A percentile compares a stretch with the other conserved stretches of the same genome.
Evolutionary conservation across 2,329 filamentous ascomycete genomes (phyloP).

Genomic region (Penicillium sp.): DNA sequence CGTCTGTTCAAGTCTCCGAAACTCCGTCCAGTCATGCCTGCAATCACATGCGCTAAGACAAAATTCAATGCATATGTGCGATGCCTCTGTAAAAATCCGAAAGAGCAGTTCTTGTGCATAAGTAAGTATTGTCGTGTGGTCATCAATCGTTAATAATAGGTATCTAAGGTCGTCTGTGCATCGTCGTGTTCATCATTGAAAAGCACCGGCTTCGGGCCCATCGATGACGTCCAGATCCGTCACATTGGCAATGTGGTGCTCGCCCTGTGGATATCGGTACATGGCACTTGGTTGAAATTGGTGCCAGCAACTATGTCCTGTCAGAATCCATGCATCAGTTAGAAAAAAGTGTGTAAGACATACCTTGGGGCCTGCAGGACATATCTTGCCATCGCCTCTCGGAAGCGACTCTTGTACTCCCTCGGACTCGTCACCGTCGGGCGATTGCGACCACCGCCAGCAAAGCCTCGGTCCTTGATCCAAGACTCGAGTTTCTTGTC

Average conservation of each 20-base stretch:
- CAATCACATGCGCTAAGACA: neutral
- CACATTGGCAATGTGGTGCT: conserved; percentile 31
- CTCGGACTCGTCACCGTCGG: conserved; percentile 97
- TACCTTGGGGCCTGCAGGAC: conserved; percentile 60
- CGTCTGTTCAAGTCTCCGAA: neutral
- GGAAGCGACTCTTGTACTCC: conserved; percentile 94
- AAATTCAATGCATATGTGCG: neutral
- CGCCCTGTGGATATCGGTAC: conserved; percentile 39
- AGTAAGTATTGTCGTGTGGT: conserved; percentile 24
- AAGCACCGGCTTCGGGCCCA: conserved; percentile 22
- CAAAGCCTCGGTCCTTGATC: conserved; percentile 96
- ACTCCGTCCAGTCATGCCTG: neutral
- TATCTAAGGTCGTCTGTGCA: neutral
- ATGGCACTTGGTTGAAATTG: conserved; percentile 47
- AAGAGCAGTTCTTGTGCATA: conserved; percentile 4
- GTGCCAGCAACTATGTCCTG: conserved; percentile 51
- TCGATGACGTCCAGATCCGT: conserved; percentile 34
- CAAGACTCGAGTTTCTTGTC: conserved; percentile 99
- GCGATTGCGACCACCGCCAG: conserved; percentile 76
- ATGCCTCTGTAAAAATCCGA: conserved; percentile 1
- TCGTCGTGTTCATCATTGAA: conserved; percentile 9
- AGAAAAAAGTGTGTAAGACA: conserved; percentile 24
- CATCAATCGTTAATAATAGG: conserved; percentile 26
- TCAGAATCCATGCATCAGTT: conserved; percentile 14
- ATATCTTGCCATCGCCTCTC: conserved; percentile 94